Evolutionary conservation across 768 basidiomycete genomes (phyloP).

Genomic region (Sporobolomyces phaffii): DNA sequence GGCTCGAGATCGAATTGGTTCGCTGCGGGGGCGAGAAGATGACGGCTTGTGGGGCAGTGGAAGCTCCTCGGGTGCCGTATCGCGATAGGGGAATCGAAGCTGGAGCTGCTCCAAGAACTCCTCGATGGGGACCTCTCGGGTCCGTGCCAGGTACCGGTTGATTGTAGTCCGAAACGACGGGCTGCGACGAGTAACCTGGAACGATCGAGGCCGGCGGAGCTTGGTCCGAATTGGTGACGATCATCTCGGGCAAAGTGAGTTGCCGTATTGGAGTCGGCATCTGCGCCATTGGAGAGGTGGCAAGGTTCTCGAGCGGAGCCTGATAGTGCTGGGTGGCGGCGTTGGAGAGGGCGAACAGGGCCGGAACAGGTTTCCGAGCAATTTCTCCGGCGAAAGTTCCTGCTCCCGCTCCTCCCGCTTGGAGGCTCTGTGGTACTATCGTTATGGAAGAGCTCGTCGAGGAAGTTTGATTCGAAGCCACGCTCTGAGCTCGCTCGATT

Average conservation of each 20-base stretch:
- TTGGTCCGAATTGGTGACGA: neutral
- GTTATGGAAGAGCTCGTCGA: conserved; percentile 9
- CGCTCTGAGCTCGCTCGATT: conserved; percentile 11
- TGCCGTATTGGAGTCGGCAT: neutral
- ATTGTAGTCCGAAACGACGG: neutral
- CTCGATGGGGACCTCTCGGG: neutral
- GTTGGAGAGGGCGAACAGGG: neutral
- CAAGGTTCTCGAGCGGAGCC: neutral
- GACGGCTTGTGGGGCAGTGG: neutral
- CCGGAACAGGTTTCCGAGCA: conserved; percentile 1
- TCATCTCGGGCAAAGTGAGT: conserved; percentile 9
- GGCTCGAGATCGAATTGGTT: neutral
- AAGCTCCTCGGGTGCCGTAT: conserved; percentile 7
- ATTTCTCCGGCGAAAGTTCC: neutral
- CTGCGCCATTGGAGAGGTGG: too few species aligned
- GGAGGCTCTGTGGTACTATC: neutral
- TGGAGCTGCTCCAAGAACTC: neutral
- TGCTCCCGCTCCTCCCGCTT: neutral
- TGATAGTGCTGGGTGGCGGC: neutral
- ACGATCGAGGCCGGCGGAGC: neutral
- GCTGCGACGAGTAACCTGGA: neutral
- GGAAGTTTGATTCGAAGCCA: neutral
- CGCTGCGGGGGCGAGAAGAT: conserved; percentile 1
- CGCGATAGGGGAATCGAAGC: conserved; percentile 10
- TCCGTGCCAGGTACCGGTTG: neutral